Base-by-base conservation (phyloP, 1,284 basidiomycete genomes). In the Boletus mariae region DNA sequence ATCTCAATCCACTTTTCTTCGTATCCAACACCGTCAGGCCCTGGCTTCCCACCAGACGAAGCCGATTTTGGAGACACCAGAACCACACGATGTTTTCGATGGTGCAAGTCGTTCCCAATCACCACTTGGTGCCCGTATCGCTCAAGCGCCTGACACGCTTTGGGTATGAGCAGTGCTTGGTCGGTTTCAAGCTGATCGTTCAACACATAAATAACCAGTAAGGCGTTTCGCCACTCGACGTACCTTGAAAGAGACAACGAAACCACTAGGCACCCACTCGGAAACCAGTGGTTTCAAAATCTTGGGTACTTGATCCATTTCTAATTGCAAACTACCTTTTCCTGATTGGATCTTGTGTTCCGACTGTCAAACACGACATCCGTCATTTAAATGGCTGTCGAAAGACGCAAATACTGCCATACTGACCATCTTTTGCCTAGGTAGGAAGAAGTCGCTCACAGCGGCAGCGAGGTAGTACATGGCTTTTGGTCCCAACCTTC, bases 251-350 rank as follows among this genome's bases (percentile, higher is more conserved):
- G 92, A 95, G 45, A 99, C 93, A 42, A 98, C 87, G 69, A 86
- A 98, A 0, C 92, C 95, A 51, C 92, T 85, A 1, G 86, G 86
- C 0, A 87, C 89, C 97, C 96, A 99, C 67, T 98, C 89, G 48
- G 91, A 85, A 3, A 98, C 94, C 73, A 99, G 79, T 0, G 92
- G 88, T 69, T 92, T 91, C 44, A 99, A 74, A 37, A 98, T 89
- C 72, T 99, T 99, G 8, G 97, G 96, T 1, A 98, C 95, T 70
- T 98, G 94, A 69, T 99, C 96, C 95, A 99, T 98, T 70, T 98
- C 94, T 57, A 99, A 90, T 41, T 87, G 82, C 34, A 99, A 73
- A 59, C 90, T 94, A 2, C 94, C 94, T 68, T 96, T 94, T 20
- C 90, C 90, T 0, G 93, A 97, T 69, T 99, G 96, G 44, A 99